These are phyloP conservation scores for Dacryopinax spathularia DNA, from an alignment of 768 basidiomycete genomes.

Conservation along the genomic window DNA sequence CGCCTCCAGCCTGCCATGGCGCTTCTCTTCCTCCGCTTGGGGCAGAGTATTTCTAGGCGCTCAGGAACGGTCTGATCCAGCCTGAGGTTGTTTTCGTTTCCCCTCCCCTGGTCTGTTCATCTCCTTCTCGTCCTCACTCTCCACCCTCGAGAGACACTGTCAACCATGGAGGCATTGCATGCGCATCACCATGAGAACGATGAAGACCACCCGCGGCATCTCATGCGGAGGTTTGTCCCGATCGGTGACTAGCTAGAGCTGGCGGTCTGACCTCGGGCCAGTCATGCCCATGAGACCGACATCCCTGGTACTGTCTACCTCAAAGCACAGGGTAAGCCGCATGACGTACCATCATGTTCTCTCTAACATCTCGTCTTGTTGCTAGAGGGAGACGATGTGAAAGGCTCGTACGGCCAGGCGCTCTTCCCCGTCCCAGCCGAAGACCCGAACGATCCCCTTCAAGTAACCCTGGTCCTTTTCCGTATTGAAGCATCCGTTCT, in stretches of 20 bases:
- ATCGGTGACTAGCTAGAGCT: not conserved
- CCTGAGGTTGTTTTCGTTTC: too few species aligned
- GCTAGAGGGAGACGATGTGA: constrained; percentile 7
- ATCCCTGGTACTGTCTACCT: constrained; percentile 8
- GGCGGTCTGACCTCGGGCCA: not conserved
- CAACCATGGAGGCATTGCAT: not conserved
- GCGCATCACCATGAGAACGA: too few species aligned
- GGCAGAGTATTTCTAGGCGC: not conserved
- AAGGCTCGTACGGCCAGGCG: constrained; percentile 5
- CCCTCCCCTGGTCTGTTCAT: not conserved
- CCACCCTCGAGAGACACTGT: not conserved
- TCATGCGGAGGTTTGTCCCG: not conserved
- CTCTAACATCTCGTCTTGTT: too few species aligned
- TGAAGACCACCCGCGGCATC: not conserved
- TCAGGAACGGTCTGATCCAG: not conserved
- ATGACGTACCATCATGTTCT: too few species aligned
- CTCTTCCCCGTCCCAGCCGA: constrained; percentile 8
- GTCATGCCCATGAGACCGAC: constrained; percentile 8
- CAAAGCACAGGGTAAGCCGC: constrained; percentile 1
- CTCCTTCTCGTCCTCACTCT: not conserved
- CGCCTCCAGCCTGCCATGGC: too few species aligned
- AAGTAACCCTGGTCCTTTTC: not conserved
- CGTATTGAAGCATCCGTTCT: not conserved
- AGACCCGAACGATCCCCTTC: constrained; percentile 9
- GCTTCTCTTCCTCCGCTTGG: not conserved